phyloP scores from a whole-genome alignment of 208 protist species.

The Acanthamoeba culbertsoni region DNA sequence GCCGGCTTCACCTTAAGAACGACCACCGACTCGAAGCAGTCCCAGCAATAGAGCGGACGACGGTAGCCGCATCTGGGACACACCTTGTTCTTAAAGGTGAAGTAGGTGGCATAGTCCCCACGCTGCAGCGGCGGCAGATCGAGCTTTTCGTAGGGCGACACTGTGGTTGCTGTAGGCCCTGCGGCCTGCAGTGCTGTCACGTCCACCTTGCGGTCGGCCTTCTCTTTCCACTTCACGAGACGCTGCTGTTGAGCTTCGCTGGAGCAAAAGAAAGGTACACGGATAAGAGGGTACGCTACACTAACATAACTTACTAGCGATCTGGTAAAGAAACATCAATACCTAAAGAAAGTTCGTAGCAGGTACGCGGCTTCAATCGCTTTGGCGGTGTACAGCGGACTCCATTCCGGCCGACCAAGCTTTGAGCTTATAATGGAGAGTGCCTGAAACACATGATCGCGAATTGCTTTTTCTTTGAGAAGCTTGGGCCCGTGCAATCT shows the following conservation, averaged over 20 bases:
- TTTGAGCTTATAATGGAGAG: not conserved
- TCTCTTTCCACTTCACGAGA: not conserved
- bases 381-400: not conserved
- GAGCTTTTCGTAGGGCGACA: conserved; percentile 5
- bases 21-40: conserved; percentile 28
- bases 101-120: not conserved
- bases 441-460: conserved; percentile 5
- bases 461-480: not conserved
- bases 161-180: not conserved
- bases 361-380: not conserved
- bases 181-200: not conserved
- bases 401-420: not conserved
- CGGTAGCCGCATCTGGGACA: not conserved
- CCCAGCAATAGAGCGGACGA: conserved; percentile 31
- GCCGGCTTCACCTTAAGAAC: not conserved
- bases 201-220: not conserved
- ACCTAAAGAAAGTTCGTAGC: not conserved
- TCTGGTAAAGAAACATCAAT: not conserved
- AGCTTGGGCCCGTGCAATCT: not conserved
- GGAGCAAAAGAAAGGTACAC: conserved; percentile 15
- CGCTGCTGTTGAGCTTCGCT: not conserved
- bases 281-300: conserved; percentile 48
- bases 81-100: conserved; percentile 49
- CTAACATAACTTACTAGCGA: not conserved
- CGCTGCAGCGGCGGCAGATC: not conserved